These are phyloP conservation scores for Aspergillus leporis DNA, from an alignment of 495 filamentous ascomycete genomes.

Conservation along the genomic window DNA sequence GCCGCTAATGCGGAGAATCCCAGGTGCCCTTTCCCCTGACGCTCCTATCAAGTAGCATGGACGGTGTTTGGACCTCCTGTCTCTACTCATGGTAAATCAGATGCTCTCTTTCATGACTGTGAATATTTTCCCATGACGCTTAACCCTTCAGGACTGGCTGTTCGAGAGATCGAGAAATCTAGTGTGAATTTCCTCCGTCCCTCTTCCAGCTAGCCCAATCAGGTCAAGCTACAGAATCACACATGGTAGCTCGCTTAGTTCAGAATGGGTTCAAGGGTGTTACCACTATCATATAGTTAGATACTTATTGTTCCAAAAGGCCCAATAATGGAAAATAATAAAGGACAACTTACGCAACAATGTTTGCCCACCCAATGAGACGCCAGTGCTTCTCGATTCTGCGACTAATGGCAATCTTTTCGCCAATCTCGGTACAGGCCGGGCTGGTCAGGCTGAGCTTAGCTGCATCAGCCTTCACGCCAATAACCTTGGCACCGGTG, in stretches of 20 bases:
- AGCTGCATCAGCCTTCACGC: slow-evolving; percentile 95
- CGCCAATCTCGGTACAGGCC: slow-evolving; percentile 89
- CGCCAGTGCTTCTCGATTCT: slow-evolving; percentile 99
- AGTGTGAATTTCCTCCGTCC: slow-evolving; percentile 1
- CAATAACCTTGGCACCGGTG: slow-evolving; percentile 91
- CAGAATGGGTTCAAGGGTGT: slow-evolving; percentile 53
- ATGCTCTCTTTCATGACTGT: slow-evolving; percentile 39
- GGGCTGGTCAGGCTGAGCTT: slow-evolving; percentile 86
- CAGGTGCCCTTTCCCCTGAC: slow-evolving; percentile 11
- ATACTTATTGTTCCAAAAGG: not conserved
- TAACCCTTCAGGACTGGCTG: slow-evolving; percentile 14
- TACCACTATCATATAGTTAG: slow-evolving; percentile 43
- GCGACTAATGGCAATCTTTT: slow-evolving; percentile 95
- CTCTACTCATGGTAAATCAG: slow-evolving; percentile 35
- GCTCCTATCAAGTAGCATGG: slow-evolving; percentile 15
- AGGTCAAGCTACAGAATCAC: slow-evolving; percentile 16
- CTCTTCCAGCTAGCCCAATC: slow-evolving; percentile 14
- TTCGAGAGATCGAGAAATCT: slow-evolving; percentile 6
- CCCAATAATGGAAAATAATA: not conserved
- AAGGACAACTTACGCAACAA: slow-evolving; percentile 62
- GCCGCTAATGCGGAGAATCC: slow-evolving; percentile 7
- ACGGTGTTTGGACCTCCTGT: slow-evolving; percentile 23
- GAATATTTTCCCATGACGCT: slow-evolving; percentile 19
- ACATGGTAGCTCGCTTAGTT: slow-evolving; percentile 34
- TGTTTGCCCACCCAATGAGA: slow-evolving; percentile 95